Evolutionary conservation across 495 filamentous ascomycete species (phyloP), one percentile per base, ranked within the genome.

Genomic region (Copromyces sp.): DNA sequence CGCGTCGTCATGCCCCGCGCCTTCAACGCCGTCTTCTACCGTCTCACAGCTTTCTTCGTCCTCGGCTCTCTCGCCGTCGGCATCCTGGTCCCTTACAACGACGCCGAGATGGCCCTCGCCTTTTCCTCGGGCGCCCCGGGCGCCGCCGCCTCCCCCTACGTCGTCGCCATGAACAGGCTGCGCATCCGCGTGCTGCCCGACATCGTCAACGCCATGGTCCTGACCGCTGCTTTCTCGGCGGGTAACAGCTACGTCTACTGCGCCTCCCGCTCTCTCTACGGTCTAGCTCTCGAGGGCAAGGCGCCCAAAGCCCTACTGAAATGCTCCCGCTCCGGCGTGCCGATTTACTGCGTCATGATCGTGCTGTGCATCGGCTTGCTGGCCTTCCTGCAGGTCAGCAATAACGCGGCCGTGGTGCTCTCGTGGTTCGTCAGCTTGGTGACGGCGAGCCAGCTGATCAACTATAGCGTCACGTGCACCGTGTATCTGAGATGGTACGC

Each of bases 231-330:
- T 16, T 94, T 95, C 80, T 93, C 91, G 24, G 93, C 93, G 1
- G 93, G 93, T 3, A 96, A 96, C 79, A 91, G 90, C 65, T 95
- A 94, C 80, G 89, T 92, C 38, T 97, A 93, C 81, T 93, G 90
- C 78, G 91, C 91, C 7, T 93, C 90, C 68, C 87, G 93, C 41
- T 89, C 88, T 69, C 80, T 97, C 29, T 92, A 92, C 77, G 92
- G 91, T 3, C 85, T 96, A 38, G 90, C 91, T 0, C 82, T 91
- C 72, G 90, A 89, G 75, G 86, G 86, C 2, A 86, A 87, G 40
- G 93, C 93, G 0, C 93, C 93, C 0, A 82, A 77, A 24, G 77
- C 94, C 70, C 85, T 96, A 69, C 83, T 84, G 0, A 87, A 85
- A 74, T 93, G 91, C 71, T 88, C 87, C 6, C 82, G 82, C 73